A percentile compares a stretch with the other conserved stretches of the same genome.
Evolutionary conservation across 2,329 filamentous ascomycete species (phyloP).

Genomic region (Elsinoe arachidis): DNA sequence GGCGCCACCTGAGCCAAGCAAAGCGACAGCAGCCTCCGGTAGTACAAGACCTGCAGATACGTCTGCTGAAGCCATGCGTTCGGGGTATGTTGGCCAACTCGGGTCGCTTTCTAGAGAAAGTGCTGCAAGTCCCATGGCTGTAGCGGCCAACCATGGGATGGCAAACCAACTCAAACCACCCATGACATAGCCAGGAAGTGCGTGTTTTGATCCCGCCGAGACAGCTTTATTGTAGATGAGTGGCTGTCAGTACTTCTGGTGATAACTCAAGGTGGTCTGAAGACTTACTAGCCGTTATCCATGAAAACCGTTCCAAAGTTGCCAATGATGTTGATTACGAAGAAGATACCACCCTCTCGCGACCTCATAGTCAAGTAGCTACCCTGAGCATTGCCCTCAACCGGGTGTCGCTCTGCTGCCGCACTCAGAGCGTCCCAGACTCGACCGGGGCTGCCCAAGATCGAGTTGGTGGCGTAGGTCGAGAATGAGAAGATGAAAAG

Average conservation of each 20-base stretch:
- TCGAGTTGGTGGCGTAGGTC: slow-evolving; percentile 64
- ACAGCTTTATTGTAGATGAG: slow-evolving; percentile 80
- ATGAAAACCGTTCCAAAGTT: slow-evolving; percentile 80
- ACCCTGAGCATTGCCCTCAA: slow-evolving; percentile 69
- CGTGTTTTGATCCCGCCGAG: slow-evolving; percentile 74
- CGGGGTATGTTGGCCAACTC: slow-evolving; percentile 61
- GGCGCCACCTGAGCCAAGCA: slow-evolving; percentile 75
- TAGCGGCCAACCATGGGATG: slow-evolving; percentile 82
- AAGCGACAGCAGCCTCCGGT: slow-evolving; percentile 73
- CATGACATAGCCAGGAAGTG: slow-evolving; percentile 79
- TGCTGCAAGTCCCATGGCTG: slow-evolving; percentile 76
- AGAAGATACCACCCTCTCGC: slow-evolving; percentile 75
- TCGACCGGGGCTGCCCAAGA: slow-evolving; percentile 63
- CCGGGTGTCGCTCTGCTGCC: slow-evolving; percentile 61
- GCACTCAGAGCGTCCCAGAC: slow-evolving; percentile 71
- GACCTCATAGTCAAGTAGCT: slow-evolving; percentile 83
- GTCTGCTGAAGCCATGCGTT: slow-evolving; percentile 63
- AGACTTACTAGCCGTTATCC: slow-evolving; percentile 51
- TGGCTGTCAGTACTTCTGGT: slow-evolving; percentile 16
- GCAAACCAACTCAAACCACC: slow-evolving; percentile 87
- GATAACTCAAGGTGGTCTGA: background rate
- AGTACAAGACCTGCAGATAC: slow-evolving; percentile 77
- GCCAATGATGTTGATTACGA: slow-evolving; percentile 71
- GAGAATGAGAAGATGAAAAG: slow-evolving; percentile 80
- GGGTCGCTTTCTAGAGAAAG: slow-evolving; percentile 69